Evolutionary conservation across 2,329 filamentous ascomycete genomes (phyloP).

Genomic region (Chaetomium globosum): DNA sequence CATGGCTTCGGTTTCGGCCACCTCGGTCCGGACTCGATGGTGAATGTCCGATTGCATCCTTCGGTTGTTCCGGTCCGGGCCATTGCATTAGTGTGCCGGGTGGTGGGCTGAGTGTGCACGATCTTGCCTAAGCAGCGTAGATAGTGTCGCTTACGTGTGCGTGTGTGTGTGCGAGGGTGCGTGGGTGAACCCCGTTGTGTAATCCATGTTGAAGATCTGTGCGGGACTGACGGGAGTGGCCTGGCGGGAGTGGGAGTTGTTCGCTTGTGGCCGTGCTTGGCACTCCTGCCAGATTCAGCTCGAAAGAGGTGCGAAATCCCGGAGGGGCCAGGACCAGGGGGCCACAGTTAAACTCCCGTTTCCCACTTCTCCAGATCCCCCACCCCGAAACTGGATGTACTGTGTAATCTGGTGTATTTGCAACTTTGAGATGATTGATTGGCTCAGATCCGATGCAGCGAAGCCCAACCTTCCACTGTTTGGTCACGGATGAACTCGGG

Average conservation of each 20-base stretch:
- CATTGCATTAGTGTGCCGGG: background rate
- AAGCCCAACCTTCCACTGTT: background rate
- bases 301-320: background rate
- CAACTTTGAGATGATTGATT: too few relatives aligned
- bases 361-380: background rate
- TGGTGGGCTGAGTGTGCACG: background rate
- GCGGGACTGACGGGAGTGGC: too few relatives aligned
- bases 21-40: background rate
- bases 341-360: background rate
- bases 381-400: too few relatives aligned
- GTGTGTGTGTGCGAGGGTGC: too few relatives aligned
- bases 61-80: background rate
- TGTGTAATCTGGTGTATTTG: too few relatives aligned
- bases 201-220: background rate
- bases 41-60: background rate
- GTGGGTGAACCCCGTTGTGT: background rate
- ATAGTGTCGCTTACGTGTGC: background rate
- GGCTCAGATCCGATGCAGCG: background rate
- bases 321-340: too few relatives aligned
- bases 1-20: background rate
- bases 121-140: too few relatives aligned
- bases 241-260: background rate
- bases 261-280: background rate
- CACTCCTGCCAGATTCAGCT: background rate
- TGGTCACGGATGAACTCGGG: background rate